Evolutionary conservation across 108 stramenopile species (phyloP), one percentile per base, ranked within the genome.

Genomic region (Fragilariopsis cylindrus): DNA sequence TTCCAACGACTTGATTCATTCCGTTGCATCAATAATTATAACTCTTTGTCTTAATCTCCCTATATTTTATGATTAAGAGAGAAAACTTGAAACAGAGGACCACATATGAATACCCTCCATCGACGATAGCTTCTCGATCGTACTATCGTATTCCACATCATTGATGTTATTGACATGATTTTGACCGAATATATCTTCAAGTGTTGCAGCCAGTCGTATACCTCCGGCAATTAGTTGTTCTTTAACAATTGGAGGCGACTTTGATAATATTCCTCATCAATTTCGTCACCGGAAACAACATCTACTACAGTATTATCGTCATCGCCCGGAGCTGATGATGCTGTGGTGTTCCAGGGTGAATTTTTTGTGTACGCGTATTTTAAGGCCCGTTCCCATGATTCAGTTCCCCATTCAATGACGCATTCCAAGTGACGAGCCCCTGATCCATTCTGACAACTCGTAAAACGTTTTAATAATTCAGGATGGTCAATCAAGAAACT

Each of bases 221-320:
- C 72, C 84, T 11, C 69, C 88, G 3, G 73, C 82, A 16, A 79
- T 71, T 4, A 89, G 57, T 66, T 73, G 70, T 16, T 81, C 74
- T 55, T 57, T 58, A 30, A 86, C 80, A 57, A 85, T 30, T 5
- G 75, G 46, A 80, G 55, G 52, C 85, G 69, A 15, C 82, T 73
- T 13, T 60, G 42, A 55, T 80, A 87, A 64, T 89, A 89, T n/a
- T 69, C 70, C 5, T 85, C 69, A n/a, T 77, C 60, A 42, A 89
- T 57, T 3, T 43, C 71, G 40, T 60, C 52, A 12, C 85, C 85
- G 48, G 72, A 43, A 1, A 12, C 47, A 41, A 87, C 81, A 11
- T 77, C 81, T 4, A 66, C 63, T 3, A 60, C 73, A 73, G 82
- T 72, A 42, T 71, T 64, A 19, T 45, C 21, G 21, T 18, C 58